Percentiles rank a stretch among this genome's conserved stretches.
Conservation (phyloP, 768 basidiomycete genomes). For the Dacryopinax primogenitus region DNA sequence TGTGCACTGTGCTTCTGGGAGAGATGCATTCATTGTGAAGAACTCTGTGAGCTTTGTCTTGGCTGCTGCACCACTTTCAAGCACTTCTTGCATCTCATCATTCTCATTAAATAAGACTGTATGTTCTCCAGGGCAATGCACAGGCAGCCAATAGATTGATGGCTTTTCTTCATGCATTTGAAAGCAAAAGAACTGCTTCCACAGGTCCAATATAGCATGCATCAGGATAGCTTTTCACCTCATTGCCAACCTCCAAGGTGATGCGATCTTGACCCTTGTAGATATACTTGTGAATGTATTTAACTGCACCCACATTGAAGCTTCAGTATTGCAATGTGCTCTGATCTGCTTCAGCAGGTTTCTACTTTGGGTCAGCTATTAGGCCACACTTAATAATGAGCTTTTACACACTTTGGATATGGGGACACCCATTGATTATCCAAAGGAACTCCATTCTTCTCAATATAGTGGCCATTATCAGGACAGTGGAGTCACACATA, state of each 20-base stretch:
- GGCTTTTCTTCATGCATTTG: conserved; percentile 28
- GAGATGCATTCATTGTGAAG: conserved; percentile 20
- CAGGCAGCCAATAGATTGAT: conserved; percentile 30
- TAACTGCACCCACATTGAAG: conserved; percentile 22
- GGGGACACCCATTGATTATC: conserved; percentile 36
- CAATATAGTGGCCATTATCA: conserved; percentile 27
- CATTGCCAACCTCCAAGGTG: conserved; percentile 30
- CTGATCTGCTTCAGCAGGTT: background rate
- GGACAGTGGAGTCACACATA: conserved; percentile 32
- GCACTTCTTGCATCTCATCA: conserved; percentile 17
- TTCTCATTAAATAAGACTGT: conserved; percentile 31
- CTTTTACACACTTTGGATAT: no score
- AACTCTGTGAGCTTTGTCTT: conserved; percentile 27
- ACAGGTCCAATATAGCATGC: conserved; percentile 30
- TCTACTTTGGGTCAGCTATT: no score
- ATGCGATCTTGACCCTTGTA: conserved; percentile 38
- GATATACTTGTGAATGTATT: conserved; percentile 40
- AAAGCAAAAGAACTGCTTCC: conserved; percentile 30
- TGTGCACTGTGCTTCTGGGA: conserved; percentile 14
- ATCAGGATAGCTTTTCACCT: conserved; percentile 29
- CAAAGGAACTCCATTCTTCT: conserved; percentile 19
- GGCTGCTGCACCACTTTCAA: conserved; percentile 15
- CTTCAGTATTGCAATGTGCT: background rate
- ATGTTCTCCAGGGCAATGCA: conserved; percentile 34
- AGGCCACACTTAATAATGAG: no score